Evolutionary conservation across 2,329 filamentous ascomycete species (phyloP), one percentile per base, ranked within the genome.

Genomic region (Alternaria tenuissima): DNA sequence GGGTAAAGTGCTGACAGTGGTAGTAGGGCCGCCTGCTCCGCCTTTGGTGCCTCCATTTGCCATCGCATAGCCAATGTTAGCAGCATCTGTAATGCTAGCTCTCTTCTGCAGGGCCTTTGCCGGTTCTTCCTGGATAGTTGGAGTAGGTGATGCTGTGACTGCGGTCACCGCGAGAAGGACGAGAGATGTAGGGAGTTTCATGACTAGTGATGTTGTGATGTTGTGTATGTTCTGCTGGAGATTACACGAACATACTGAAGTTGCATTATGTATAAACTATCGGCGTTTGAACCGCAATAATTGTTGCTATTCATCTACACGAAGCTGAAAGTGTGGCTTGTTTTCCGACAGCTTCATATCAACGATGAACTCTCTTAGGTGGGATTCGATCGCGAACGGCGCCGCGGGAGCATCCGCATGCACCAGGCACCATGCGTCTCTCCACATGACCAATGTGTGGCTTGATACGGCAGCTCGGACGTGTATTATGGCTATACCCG

Each of bases 21-120:
- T 83, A 8, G 83, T 85, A 1, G 81, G 78, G 30, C 84, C 85
- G 18, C 82, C 83, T 9, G 79, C 74, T 52, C 85, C 85, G 43
- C 85, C 85, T n/a, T 79, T 86, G 4, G 85, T 87, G 51, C 66
- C 81, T 55, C 80, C 81, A 62, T 84, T 84, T 62, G 79, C 67
- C 20, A 79, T 81, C 46, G 81, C 81, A 64, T 80, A 84, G 22
- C 82, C 82, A 30, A 70, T 59, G 36, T 68, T 61, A 3, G 68
- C 67, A 38, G 52, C 65, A 59, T 63, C 70, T 38, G 62, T 65
- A 39, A 66, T 52, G 38, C 48, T 60, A 14, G 64, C 66, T 34
- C 62, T 59, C 39, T 66, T 68, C 18, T 20, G 55, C 6, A 68
- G 60, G 0, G 55, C 54, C 24, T 53, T 65, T 22, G 52, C 52